Conservation (phyloP, 345 rosid genomes). For the Salix exigua region DNA sequence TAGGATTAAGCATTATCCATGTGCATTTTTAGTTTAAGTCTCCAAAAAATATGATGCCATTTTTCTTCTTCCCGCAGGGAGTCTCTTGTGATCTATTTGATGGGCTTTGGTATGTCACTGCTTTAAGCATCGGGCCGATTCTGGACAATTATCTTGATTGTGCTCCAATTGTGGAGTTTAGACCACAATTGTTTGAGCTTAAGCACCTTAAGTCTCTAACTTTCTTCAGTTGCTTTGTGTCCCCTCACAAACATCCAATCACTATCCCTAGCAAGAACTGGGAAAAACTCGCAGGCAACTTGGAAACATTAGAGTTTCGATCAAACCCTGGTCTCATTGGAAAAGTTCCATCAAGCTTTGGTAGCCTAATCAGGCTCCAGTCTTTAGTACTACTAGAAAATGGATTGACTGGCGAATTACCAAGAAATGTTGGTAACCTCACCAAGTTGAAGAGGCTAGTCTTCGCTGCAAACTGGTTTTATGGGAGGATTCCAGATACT, state of each 20-base stretch:
- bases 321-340: constrained; percentile 79
- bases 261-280: constrained; percentile 44
- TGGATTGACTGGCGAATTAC: constrained; percentile 56
- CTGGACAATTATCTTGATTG: constrained; percentile 76
- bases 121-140: constrained; percentile 63
- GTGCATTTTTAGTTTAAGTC: background rate
- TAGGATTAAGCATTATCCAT: no score
- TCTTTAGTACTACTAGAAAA: constrained; percentile 75
- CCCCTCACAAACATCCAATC: constrained; percentile 37
- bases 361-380: constrained; percentile 52
- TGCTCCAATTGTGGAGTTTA: constrained; percentile 44
- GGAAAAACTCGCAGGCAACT: constrained; percentile 47
- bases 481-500: constrained; percentile 54
- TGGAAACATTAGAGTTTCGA: constrained; percentile 72
- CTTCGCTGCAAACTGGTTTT: constrained; percentile 58
- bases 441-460: constrained; percentile 61
- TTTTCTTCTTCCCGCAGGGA: constrained; percentile 51
- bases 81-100: constrained; percentile 75
- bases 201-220: constrained; percentile 72
- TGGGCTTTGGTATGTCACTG: constrained; percentile 79
- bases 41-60: background rate
- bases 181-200: constrained; percentile 63
- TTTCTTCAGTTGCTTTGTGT: constrained; percentile 61
- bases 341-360: constrained; percentile 51
- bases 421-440: constrained; percentile 47